These are phyloP conservation scores for Henckelia pumila DNA, from an alignment of 257 asterid species.

Conservation along the genomic window DNA sequence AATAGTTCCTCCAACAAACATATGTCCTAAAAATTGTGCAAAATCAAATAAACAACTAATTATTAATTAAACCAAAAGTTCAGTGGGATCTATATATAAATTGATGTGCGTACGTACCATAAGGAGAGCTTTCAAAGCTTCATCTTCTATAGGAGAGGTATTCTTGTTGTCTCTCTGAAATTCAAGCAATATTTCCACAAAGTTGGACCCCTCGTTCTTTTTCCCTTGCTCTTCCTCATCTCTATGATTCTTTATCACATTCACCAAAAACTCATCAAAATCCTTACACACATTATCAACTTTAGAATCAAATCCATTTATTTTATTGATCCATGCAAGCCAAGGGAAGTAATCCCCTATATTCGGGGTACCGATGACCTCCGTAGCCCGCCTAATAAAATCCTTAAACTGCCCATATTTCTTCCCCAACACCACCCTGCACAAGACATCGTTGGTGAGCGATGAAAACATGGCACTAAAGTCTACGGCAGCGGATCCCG, in stretches of 20 bases:
- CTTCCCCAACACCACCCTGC: conserved; percentile 45
- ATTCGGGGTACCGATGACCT: conserved; percentile 25
- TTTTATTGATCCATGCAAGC: conserved; percentile 34
- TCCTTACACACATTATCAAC: conserved; percentile 30
- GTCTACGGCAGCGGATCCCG: conserved; percentile 24
- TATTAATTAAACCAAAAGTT: too few species aligned
- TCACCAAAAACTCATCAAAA: conserved; percentile 39
- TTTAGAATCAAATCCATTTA: conserved; percentile 33
- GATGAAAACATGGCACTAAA: conserved; percentile 29
- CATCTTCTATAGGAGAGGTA: conserved; percentile 20
- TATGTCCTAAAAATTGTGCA: too few species aligned
- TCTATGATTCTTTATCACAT: conserved; percentile 32
- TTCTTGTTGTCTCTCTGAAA: conserved; percentile 23
- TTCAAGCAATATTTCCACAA: conserved; percentile 49
- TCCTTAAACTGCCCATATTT: conserved; percentile 27
- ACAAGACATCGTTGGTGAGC: conserved; percentile 33
- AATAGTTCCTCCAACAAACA: too few species aligned
- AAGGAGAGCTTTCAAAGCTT: conserved; percentile 40
- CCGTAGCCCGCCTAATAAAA: conserved; percentile 12
- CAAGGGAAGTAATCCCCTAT: conserved; percentile 41
- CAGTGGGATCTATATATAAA: too few species aligned
- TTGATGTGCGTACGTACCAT: too few species aligned
- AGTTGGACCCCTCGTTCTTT: conserved; percentile 17
- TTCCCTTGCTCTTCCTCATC: neutral
- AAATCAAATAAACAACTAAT: too few species aligned